These are phyloP conservation scores for Yueomyces sinensis DNA, from an alignment of 805 yeast genomes.

Conservation along the genomic window DNA sequence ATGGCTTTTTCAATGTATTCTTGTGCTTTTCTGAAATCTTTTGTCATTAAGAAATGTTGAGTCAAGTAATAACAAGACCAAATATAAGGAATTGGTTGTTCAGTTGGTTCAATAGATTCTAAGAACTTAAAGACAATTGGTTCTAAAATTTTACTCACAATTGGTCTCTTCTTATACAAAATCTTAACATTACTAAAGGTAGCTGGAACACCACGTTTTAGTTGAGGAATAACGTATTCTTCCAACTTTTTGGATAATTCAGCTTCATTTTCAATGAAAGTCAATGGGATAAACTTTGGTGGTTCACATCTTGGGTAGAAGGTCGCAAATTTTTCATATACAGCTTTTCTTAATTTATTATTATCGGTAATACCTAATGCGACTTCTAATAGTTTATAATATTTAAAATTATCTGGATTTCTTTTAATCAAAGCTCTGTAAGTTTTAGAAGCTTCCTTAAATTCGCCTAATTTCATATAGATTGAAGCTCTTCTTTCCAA, in stretches of 20 bases:
- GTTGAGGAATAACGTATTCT: conserved; percentile 45
- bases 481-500: conserved; percentile 57
- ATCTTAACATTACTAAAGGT: conserved; percentile 79
- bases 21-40: conserved; percentile 41
- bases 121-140: conserved; percentile 40
- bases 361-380: conserved; percentile 39
- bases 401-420: conserved; percentile 67
- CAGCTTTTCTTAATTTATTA: conserved; percentile 35
- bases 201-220: conserved; percentile 79
- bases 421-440: conserved; percentile 64
- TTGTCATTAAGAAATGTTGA: conserved; percentile 55
- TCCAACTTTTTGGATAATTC: conserved; percentile 31
- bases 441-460: conserved; percentile 51
- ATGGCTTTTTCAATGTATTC: conserved; percentile 49
- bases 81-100: conserved; percentile 26
- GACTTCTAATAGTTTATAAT: conserved; percentile 54
- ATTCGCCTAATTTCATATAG: conserved; percentile 40
- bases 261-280: conserved; percentile 44
- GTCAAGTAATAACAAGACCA: conserved; percentile 73
- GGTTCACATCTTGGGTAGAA: conserved; percentile 81
- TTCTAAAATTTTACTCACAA: conserved; percentile 31
- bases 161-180: conserved; percentile 40
- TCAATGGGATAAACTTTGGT: conserved; percentile 64
- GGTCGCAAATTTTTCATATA: conserved; percentile 51
- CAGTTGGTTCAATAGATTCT: conserved; percentile 16